Percentiles rank a stretch among this genome's conserved stretches.
Conservation (phyloP, 805 yeast genomes). For the Ogataea chonburiensis region DNA sequence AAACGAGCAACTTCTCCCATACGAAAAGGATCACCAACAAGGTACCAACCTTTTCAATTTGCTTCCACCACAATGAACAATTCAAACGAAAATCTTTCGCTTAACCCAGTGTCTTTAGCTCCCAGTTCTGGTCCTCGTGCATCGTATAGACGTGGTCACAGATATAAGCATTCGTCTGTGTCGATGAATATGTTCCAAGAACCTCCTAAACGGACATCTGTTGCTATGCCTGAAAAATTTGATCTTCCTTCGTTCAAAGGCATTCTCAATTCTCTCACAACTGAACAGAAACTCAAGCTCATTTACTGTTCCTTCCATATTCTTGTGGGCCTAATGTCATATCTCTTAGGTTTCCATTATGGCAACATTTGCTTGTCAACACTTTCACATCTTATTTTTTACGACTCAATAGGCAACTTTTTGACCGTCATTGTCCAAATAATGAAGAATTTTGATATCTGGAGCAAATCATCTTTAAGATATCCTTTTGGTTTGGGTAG, state of each 20-base stretch:
- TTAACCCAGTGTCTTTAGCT: conserved; percentile 7
- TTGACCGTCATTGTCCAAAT: conserved; percentile 70
- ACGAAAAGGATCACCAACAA: conserved; percentile 34
- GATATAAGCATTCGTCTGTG: conserved; percentile 93
- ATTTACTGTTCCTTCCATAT: conserved; percentile 61
- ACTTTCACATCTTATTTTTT: conserved; percentile 81
- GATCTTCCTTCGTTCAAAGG: conserved; percentile 75
- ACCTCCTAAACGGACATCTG: conserved; percentile 71
- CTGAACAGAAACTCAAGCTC: conserved; percentile 57
- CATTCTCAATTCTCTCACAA: conserved; percentile 55
- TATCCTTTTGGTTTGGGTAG: conserved; percentile 95
- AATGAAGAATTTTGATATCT: conserved; percentile 88
- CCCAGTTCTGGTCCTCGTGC: conserved; percentile 39
- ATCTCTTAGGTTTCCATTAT: conserved; percentile 56
- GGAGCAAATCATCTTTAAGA: conserved; percentile 78
- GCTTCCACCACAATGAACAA: conserved; percentile 44
- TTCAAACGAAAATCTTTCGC: conserved; percentile 21
- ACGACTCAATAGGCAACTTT: conserved; percentile 78
- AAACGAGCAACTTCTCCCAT: conserved; percentile 26
- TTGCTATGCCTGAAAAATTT: conserved; percentile 57
- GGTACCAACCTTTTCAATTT: conserved; percentile 61
- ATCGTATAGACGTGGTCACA: conserved; percentile 87
- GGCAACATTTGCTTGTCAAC: conserved; percentile 66
- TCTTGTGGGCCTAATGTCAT: conserved; percentile 51
- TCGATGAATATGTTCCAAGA: conserved; percentile 95